Base-by-base conservation (phyloP, 495 filamentous ascomycete genomes). In the Lasiosphaeria miniovina region DNA sequence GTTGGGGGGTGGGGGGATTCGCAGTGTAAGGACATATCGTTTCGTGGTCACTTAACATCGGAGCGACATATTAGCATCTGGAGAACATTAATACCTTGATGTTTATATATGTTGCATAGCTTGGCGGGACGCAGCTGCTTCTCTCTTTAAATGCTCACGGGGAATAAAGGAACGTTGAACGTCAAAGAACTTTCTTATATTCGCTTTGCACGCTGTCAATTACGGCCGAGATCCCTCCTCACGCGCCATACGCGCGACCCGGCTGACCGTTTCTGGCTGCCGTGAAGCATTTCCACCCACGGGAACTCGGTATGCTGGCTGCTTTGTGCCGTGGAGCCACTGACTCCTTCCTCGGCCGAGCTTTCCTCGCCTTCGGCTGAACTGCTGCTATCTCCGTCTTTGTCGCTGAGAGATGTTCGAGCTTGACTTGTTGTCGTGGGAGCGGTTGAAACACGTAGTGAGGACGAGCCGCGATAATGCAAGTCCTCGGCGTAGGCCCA, bases 401-500 rank as follows among this genome's bases (percentile, higher is more conserved):
- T n/a, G 4, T 17, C 31, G 33, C 9, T 24, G 24, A 24, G 24
- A 24, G 24, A 24, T 2, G 24, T 2, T 24, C 24, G 24, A 24
- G 24, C 24, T 24, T 24, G 24, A 24, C 24, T 24, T 24, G 1
- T 24, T 24, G 24, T 24, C 24, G 24, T 24, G 24, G 24, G 2
- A 24, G 24, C 24, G 24, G 24, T 24, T 24, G 24, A 24, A 24
- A 24, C 24, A 24, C 24, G 24, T 24, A 34, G 55, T 59, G 11
- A 46, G 12, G 49, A 48, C 4, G 15, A 38, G 12, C 11, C 41
- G 54, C 60, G 35, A 53, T 62, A 58, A 49, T 76, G 72, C 5
- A 83, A 53, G 14, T 80, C 77, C 61, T 86, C 83, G 1, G 74
- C 75, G 57, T 84, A 85, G 11, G 80, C 81, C 84, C 83, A 87